Evolutionary conservation across 768 basidiomycete species (phyloP).

Genomic region (Boletus patriciae): DNA sequence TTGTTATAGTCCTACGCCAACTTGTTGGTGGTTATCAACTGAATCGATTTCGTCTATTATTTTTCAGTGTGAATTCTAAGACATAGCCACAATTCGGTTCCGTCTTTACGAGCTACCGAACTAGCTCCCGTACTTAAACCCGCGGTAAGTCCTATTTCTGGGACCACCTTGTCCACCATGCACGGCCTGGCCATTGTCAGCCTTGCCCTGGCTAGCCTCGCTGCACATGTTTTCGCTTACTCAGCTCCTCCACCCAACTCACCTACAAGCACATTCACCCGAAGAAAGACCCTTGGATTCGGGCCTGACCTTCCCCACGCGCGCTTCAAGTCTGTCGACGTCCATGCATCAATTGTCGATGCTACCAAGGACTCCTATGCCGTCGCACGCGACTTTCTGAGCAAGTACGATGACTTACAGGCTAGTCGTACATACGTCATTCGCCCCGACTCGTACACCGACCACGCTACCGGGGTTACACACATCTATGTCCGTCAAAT

Average conservation of each 20-base stretch:
- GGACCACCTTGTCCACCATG: slow-evolving; percentile 38
- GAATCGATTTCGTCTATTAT: not conserved
- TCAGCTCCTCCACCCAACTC: slow-evolving; percentile 15
- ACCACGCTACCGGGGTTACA: slow-evolving; percentile 78
- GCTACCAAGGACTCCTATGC: slow-evolving; percentile 50
- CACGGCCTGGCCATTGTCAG: slow-evolving; percentile 64
- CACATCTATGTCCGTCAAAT: slow-evolving; percentile 87
- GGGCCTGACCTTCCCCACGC: slow-evolving; percentile 78
- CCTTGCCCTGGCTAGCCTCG: slow-evolving; percentile 57
- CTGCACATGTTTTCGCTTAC: slow-evolving; percentile 53
- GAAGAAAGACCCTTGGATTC: slow-evolving; percentile 86
- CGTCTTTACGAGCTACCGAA: too few species aligned
- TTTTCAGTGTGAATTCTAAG: slow-evolving; percentile 29
- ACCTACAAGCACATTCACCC: slow-evolving; percentile 1
- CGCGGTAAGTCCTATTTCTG: too few species aligned
- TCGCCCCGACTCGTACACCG: slow-evolving; percentile 83
- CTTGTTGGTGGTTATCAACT: not conserved
- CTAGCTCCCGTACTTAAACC: too few species aligned
- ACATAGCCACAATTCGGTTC: too few species aligned
- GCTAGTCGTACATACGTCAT: slow-evolving; percentile 50
- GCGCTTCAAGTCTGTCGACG: slow-evolving; percentile 53
- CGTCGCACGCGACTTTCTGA: slow-evolving; percentile 62
- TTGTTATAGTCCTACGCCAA: not conserved
- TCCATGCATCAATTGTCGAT: slow-evolving; percentile 38
- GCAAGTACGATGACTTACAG: slow-evolving; percentile 36